Percentiles rank a stretch among this genome's conserved stretches.
These are phyloP conservation scores for Handroanthus guayacan DNA, from an alignment of 257 asterid genomes.

Conservation along the genomic window DNA sequence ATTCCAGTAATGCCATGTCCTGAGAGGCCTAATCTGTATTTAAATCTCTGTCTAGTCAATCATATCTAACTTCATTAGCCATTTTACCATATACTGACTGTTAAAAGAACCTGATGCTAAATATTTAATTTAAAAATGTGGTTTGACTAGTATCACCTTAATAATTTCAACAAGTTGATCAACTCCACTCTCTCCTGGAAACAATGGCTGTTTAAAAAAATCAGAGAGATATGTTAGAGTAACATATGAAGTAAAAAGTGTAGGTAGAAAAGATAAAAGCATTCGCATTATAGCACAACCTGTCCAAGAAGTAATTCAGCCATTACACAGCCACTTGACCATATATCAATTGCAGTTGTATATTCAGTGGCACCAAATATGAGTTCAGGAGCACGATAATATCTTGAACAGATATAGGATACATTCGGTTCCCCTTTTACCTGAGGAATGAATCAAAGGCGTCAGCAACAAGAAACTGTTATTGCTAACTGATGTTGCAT, in stretches of 20 bases:
- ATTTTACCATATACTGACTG: slow-evolving; percentile 19
- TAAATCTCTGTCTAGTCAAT: slow-evolving; percentile 9
- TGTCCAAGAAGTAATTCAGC: slow-evolving; percentile 97
- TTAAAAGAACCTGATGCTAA: slow-evolving; percentile 24
- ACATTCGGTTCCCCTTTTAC: slow-evolving; percentile 98
- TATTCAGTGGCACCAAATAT: slow-evolving; percentile 98
- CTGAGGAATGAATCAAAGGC: slow-evolving; percentile 51
- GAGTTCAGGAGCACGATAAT: slow-evolving; percentile 99
- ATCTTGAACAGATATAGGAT: slow-evolving; percentile 95
- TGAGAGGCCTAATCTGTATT: slow-evolving; percentile 17
- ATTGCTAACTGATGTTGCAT: slow-evolving; percentile 29
- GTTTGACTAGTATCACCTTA: slow-evolving; percentile 60
- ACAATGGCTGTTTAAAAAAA: slow-evolving; percentile 75
- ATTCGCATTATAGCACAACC: slow-evolving; percentile 48
- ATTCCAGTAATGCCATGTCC: background rate
- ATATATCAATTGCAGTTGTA: slow-evolving; percentile 94
- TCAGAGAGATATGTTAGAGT: slow-evolving; percentile 37
- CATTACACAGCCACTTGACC: slow-evolving; percentile 99
- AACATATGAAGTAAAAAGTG: slow-evolving; percentile 27
- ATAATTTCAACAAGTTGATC: slow-evolving; percentile 97
- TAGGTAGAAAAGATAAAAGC: slow-evolving; percentile 24
- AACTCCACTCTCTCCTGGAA: slow-evolving; percentile 99
- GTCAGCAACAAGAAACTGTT: slow-evolving; percentile 39
- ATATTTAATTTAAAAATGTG: slow-evolving; percentile 15
- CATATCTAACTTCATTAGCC: slow-evolving; percentile 3